These are phyloP conservation scores for Mortierella hygrophila DNA, from an alignment of 192 early-diverging fungal species.

Conservation along the genomic window DNA sequence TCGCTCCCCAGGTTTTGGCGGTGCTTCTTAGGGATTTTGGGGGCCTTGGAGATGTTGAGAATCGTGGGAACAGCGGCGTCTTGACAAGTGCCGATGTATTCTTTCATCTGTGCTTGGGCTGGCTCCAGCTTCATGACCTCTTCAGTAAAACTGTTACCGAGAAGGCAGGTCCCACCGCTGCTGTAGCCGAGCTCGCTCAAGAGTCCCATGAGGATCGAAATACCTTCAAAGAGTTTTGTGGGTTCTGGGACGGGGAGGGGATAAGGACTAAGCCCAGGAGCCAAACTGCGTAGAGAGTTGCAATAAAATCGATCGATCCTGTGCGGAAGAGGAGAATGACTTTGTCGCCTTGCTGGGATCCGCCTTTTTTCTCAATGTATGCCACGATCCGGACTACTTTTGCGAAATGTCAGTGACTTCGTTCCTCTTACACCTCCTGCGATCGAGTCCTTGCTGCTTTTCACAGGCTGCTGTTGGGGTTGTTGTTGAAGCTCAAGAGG, in stretches of 20 bases:
- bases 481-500: not conserved
- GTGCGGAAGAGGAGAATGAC: conserved; percentile 75
- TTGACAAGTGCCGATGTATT: conserved; percentile 50
- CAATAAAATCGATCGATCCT: conserved; percentile 72
- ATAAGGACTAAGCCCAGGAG: conserved; percentile 79
- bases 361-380: conserved; percentile 70
- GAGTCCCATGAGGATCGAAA: conserved; percentile 68
- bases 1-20: conserved; percentile 56
- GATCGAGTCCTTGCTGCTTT: conserved; percentile 57
- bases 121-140: conserved; percentile 71
- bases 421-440: not conserved
- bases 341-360: conserved; percentile 63
- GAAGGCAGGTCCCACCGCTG: conserved; percentile 52
- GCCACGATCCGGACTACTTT: conserved; percentile 73
- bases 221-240: conserved; percentile 71
- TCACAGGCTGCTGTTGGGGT: not conserved
- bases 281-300: conserved; percentile 81
- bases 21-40: conserved; percentile 73
- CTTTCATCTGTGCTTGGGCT: conserved; percentile 68
- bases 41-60: conserved; percentile 71
- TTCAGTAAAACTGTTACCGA: conserved; percentile 75
- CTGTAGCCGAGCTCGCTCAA: conserved; percentile 68
- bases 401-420: conserved; percentile 70
- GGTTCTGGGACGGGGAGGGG: conserved; percentile 74
- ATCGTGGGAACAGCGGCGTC: conserved; percentile 64